These are phyloP conservation scores for Ceratobasidium sp. DNA, from an alignment of 1,284 basidiomycete genomes.

Conservation along the genomic window DNA sequence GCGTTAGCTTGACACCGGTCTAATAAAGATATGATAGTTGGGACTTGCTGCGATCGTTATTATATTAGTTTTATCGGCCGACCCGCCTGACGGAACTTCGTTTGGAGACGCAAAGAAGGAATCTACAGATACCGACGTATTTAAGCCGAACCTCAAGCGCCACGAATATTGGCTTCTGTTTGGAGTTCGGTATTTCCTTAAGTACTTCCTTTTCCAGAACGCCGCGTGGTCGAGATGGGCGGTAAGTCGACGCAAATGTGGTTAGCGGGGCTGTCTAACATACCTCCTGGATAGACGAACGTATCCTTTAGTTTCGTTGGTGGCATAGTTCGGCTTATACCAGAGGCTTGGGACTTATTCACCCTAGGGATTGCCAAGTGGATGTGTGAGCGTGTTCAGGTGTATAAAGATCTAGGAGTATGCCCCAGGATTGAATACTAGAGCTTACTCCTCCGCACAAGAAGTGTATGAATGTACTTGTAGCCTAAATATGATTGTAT, in stretches of 20 bases:
- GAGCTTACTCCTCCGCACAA: too few relatives aligned
- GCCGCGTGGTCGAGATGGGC: not conserved
- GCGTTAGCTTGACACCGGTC: not conserved
- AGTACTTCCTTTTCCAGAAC: not conserved
- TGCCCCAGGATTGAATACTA: not conserved
- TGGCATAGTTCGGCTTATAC: not conserved
- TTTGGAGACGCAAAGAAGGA: not conserved
- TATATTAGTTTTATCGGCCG: not conserved
- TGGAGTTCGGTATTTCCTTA: not conserved
- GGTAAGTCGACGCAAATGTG: not conserved
- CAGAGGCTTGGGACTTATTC: not conserved
- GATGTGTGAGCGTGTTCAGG: not conserved
- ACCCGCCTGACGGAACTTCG: not conserved
- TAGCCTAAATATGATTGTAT: too few relatives aligned
- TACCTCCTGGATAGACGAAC: not conserved
- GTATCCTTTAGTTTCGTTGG: not conserved
- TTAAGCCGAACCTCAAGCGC: not conserved
- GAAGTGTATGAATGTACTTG: too few relatives aligned
- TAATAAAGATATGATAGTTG: too few relatives aligned
- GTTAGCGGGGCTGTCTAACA: not conserved
- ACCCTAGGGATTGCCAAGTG: not conserved
- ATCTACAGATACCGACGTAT: not conserved
- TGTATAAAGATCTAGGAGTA: not conserved
- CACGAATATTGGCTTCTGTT: not conserved
- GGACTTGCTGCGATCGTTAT: not conserved